These are phyloP conservation scores for Solanum piurae DNA, from an alignment of 257 asterid genomes.

Conservation along the genomic window DNA sequence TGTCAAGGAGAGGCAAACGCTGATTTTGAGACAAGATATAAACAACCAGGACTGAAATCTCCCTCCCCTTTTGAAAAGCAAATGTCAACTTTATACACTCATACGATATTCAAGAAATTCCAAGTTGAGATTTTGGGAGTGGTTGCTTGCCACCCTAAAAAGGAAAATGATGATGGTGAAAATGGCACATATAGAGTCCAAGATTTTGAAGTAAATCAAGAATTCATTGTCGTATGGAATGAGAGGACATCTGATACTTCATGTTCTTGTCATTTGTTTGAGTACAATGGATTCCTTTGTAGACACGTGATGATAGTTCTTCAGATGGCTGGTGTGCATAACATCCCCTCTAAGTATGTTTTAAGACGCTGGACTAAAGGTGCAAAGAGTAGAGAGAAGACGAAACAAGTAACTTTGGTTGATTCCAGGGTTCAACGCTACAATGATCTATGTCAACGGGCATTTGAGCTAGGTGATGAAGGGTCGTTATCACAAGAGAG, in stretches of 20 bases:
- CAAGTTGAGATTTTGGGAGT: slow-evolving; percentile 52
- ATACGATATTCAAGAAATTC: slow-evolving; percentile 42
- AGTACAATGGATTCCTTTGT: slow-evolving; percentile 35
- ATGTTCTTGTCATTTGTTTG: slow-evolving; percentile 39
- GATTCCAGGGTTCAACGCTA: slow-evolving; percentile 22
- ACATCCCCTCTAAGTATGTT: slow-evolving; percentile 33
- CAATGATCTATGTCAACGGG: slow-evolving; percentile 18
- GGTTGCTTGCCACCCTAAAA: slow-evolving; percentile 48
- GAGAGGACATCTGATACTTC: slow-evolving; percentile 26
- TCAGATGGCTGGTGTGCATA: slow-evolving; percentile 38
- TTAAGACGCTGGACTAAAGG: slow-evolving; percentile 39
- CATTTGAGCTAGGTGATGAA: slow-evolving; percentile 26
- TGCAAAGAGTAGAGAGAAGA: slow-evolving; percentile 25
- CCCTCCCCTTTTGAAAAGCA: slow-evolving; percentile 50
- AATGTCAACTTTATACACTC: slow-evolving; percentile 35
- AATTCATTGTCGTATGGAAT: slow-evolving; percentile 27
- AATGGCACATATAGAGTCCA: slow-evolving; percentile 29
- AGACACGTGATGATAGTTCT: slow-evolving; percentile 50
- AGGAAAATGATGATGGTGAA: slow-evolving; percentile 17
- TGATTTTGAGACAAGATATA: slow-evolving; percentile 28
- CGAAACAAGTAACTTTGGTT: not conserved
- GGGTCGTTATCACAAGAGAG: slow-evolving; percentile 35
- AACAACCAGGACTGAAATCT: slow-evolving; percentile 28
- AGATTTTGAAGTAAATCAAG: slow-evolving; percentile 33
- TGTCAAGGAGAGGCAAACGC: slow-evolving; percentile 39